Evolutionary conservation across 2,329 filamentous ascomycete species (phyloP), one percentile per base, ranked within the genome.

Genomic region (Curvularia verruculosa): DNA sequence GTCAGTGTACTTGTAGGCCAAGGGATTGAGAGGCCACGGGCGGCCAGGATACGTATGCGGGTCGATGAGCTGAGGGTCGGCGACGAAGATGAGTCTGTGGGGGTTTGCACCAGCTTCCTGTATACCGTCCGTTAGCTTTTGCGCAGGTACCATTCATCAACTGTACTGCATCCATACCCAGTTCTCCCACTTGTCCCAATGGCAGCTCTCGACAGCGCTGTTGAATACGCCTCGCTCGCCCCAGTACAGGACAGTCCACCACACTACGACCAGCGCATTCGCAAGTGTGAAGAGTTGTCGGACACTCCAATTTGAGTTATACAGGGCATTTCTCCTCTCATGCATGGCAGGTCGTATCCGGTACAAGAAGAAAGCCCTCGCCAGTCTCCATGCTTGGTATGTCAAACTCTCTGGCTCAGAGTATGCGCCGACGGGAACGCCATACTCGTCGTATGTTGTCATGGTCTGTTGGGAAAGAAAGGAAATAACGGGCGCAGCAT

Each of bases 31-130:
- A 10, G 87, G 87, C 88, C 88, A 90, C 37, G 87, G 87, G 43
- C 93, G 87, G 66, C 89, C 92, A 2, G 92, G 91, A 70, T 97
- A 97, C n/a, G 92, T 96, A 76, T 97, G 91, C 52, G 92, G 91
- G 76, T 97, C 93, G 70, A 95, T 92, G 56, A 97, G 84, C 75
- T 97, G 93, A 41, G 93, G 93, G 72, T 97, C 93, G 59, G 93
- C 92, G 64, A 97, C 83, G 73, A 97, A 88, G 66, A 91, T 83
- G 65, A 96, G 83, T 72, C 88, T 91, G 75, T 98, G 93, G 26
- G 95, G 95, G 31, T 84, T 86, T 49, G 93, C 89, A 65, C 84
- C 87, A 68, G 84, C 78, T 51, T 92, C 91, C 95, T 96, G 71
- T 36, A 36, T 6, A 15, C 19, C 5, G n/a, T n/a, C 43, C 9